Evolutionary conservation across 768 basidiomycete species (phyloP), one percentile per base, ranked within the genome.

Genomic region (Lactifluus piperatus): DNA sequence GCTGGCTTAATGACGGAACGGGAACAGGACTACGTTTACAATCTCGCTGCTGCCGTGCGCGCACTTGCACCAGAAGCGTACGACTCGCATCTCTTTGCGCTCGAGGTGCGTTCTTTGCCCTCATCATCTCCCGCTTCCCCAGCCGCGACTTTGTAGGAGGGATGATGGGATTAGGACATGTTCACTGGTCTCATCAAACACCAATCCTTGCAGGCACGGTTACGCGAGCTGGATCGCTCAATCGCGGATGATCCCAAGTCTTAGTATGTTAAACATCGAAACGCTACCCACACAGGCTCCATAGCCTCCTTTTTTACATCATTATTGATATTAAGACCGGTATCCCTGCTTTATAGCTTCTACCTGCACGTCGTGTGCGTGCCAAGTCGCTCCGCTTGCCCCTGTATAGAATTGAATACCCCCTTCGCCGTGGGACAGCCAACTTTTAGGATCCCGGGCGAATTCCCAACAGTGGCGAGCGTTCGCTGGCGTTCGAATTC

Each of bases 1-100:
- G n/a, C n/a, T n/a, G n/a, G n/a, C n/a, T n/a, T 10, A 5, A 36
- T 14, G 30, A 26, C 6, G 22, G 14, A 10, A 39, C 26, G 34
- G 5, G n/a, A 30, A 24, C 51, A 94, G 91, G 93, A 97, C 36
- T 97, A 97, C 67, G 75, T 97, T 2, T 95, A 86, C 68, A 76
- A 81, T 11, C 82, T 97, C 1, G 85, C 83, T 0, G 76, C 81
- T 18, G 81, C 89, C 0, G 80, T 97, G 0, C 77, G 84, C n/a
- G 71, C 80, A 13, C 80, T 97, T 2, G 84, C 86, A 0, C 86
- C 88, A 0, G 76, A 81, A 32, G 88, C 88, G 1, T 73, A 80
- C 56, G 91, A 94, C 64, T 83, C 84, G 0, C 85, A 94, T 74
- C 70, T 94, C 13, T 84, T 77, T 57, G 82, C 86, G 2, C 77